These are phyloP conservation scores for Sphaerulina vaccinii DNA, from an alignment of 2,329 filamentous ascomycete genomes.

Conservation along the genomic window DNA sequence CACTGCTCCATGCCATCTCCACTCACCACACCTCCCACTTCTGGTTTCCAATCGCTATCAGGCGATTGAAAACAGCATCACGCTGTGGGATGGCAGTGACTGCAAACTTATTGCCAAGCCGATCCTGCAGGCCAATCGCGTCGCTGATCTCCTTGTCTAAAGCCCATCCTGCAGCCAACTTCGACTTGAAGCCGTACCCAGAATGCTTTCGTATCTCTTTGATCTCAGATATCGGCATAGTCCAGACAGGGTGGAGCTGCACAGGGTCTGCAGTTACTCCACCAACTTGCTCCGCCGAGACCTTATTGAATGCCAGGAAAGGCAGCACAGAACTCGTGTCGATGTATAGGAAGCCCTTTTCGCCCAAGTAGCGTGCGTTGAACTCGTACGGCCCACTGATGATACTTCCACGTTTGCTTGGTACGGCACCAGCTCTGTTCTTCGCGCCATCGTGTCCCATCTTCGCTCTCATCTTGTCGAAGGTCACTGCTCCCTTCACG, in stretches of 20 bases:
- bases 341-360: background rate
- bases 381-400: constrained; percentile 3
- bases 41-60: constrained; percentile 7
- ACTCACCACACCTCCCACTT: constrained; percentile 8
- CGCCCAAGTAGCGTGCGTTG: constrained; percentile 1
- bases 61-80: constrained; percentile 11
- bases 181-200: constrained; percentile 13
- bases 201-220: constrained; percentile 7
- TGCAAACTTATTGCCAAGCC: constrained; percentile 1
- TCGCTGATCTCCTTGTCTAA: constrained; percentile 5
- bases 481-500: background rate
- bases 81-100: constrained; percentile 7
- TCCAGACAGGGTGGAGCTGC: background rate
- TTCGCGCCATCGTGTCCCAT: constrained; percentile 3
- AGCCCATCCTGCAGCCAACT: constrained; percentile 7
- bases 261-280: background rate
- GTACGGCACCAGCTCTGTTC: background rate
- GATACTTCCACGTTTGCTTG: background rate
- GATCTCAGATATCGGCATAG: background rate
- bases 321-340: background rate
- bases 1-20: background rate
- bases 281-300: background rate
- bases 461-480: constrained; percentile 3
- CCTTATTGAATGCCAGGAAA: background rate
- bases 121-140: background rate